These are phyloP conservation scores for Solanum rostratum DNA, from an alignment of 257 asterid species.

Conservation along the genomic window DNA sequence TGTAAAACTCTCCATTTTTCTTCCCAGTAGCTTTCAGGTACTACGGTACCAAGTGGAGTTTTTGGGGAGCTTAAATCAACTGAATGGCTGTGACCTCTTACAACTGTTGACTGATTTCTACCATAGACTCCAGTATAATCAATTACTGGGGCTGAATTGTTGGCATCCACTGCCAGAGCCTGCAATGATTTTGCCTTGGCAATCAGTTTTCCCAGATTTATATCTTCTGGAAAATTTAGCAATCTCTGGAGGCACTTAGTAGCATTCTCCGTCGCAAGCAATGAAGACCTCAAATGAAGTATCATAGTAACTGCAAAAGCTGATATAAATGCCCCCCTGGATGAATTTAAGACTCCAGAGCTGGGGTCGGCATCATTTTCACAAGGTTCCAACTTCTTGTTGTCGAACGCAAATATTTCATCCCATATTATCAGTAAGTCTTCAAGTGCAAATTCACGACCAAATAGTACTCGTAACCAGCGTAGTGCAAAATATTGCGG, in stretches of 20 bases:
- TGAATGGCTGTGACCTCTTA: constrained; percentile 51
- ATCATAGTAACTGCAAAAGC: constrained; percentile 93
- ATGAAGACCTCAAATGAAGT: constrained; percentile 59
- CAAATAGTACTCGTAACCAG: constrained; percentile 84
- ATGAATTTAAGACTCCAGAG: constrained; percentile 49
- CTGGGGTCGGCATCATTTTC: constrained; percentile 26
- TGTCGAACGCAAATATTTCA: constrained; percentile 57
- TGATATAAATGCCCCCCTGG: constrained; percentile 80
- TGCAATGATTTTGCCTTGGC: constrained; percentile 69
- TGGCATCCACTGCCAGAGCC: constrained; percentile 46
- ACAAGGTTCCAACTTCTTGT: constrained; percentile 21
- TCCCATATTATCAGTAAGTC: constrained; percentile 77
- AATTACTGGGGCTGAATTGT: constrained; percentile 32
- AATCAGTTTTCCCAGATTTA: constrained; percentile 44
- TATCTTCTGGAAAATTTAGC: constrained; percentile 63
- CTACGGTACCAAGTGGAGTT: constrained; percentile 32
- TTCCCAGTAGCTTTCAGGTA: constrained; percentile 83
- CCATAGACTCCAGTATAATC: constrained; percentile 27
- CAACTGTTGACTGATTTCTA: constrained; percentile 25
- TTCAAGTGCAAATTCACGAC: constrained; percentile 82
- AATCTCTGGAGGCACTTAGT: constrained; percentile 73
- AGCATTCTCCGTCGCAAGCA: constrained; percentile 85
- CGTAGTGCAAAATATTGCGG: constrained; percentile 87
- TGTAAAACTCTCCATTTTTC: constrained; percentile 83
- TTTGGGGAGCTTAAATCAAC: constrained; percentile 45